A percentile compares a stretch with the other conserved stretches of the same genome.
Conservation (phyloP, 805 yeast genomes). For the Barnettozyma sucrosica region DNA sequence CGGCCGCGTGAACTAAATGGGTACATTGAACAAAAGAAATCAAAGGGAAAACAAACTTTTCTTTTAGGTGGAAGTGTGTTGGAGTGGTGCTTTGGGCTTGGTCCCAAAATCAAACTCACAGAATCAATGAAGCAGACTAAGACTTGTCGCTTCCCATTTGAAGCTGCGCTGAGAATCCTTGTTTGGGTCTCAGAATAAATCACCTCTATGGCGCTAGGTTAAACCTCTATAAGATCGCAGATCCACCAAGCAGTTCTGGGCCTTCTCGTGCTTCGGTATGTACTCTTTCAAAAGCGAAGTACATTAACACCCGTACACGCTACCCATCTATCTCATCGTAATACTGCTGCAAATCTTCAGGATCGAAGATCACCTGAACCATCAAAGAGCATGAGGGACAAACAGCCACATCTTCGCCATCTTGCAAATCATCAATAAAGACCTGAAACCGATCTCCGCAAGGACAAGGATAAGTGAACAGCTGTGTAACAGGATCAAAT, state of each 20-base stretch:
- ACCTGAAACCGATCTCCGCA: slow-evolving; percentile 96
- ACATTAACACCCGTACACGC: background rate
- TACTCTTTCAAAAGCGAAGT: background rate
- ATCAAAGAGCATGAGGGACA: slow-evolving; percentile 94
- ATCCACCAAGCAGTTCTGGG: background rate
- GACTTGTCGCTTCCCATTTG: too few relatives aligned
- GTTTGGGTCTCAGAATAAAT: too few relatives aligned
- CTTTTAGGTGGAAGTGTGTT: too few relatives aligned
- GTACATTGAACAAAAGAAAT: too few relatives aligned
- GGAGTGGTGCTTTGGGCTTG: too few relatives aligned
- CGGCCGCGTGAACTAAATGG: too few relatives aligned
- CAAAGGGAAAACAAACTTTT: too few relatives aligned
- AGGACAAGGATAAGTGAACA: slow-evolving; percentile 94
- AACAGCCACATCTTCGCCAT: slow-evolving; percentile 91
- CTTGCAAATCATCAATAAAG: slow-evolving; percentile 72
- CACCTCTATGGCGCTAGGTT: background rate
- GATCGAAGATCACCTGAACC: slow-evolving; percentile 87
- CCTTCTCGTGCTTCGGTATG: background rate
- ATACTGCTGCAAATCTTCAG: slow-evolving; percentile 39
- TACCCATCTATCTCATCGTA: slow-evolving; percentile 31
- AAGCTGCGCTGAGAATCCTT: too few relatives aligned
- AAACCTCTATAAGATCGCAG: too few relatives aligned
- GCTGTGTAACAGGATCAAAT: slow-evolving; percentile 73
- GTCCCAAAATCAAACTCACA: too few relatives aligned
- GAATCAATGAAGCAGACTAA: too few relatives aligned